Percentiles rank a stretch among this genome's conserved stretches.
Conservation (phyloP, 176 grass and related monocot species). For the Saccharum spontaneum region DNA sequence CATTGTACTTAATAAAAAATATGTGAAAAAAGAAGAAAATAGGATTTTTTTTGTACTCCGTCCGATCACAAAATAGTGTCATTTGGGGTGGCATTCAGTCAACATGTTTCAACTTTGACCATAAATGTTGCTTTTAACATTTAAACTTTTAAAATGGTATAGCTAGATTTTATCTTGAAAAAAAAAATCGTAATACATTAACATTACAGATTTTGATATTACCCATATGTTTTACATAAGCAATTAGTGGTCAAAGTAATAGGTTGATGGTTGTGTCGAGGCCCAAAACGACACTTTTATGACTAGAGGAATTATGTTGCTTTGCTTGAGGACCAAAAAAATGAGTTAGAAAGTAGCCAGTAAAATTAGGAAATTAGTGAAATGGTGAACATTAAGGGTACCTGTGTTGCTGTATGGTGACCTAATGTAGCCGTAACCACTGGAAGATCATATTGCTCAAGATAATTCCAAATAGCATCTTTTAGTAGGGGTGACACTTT, state of each 20-base stretch:
- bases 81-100: not conserved
- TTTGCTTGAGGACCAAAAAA: not conserved
- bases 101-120: not conserved
- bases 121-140: not conserved
- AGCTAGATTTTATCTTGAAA: not conserved
- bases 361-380: constrained; percentile 6
- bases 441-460: constrained; percentile 97
- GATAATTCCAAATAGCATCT: constrained; percentile 88
- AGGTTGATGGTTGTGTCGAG: not conserved
- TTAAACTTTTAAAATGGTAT: not conserved
- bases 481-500: constrained; percentile 83
- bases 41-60: not conserved
- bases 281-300: no score
- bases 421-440: constrained; percentile 58
- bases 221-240: not conserved
- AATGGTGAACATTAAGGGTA: constrained; percentile 27
- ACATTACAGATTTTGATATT: not conserved
- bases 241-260: not conserved
- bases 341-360: not conserved
- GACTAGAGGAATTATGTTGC: no score
- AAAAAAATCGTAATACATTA: not conserved
- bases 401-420: constrained; percentile 66
- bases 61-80: not conserved
- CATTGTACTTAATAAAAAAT: not conserved
- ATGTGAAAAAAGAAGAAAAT: not conserved